Evolutionary conservation across 2,329 filamentous ascomycete genomes (phyloP).

Genomic region (Clarireedia monteithiana): DNA sequence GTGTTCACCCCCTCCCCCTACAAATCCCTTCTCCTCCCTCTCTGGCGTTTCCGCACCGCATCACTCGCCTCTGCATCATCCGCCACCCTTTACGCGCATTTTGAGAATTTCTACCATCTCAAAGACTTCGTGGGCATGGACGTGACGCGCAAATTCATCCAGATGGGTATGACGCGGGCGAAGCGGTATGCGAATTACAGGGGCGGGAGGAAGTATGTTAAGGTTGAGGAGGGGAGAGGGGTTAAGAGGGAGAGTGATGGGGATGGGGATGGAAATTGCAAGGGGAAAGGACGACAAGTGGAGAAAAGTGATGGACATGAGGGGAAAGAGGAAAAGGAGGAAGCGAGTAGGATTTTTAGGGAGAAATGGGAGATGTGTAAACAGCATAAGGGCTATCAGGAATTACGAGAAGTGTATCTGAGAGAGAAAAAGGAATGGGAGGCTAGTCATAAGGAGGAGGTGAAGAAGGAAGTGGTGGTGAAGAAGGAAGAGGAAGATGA

Average conservation of each 20-base stretch:
- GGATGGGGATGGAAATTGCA: slow-evolving; percentile 22
- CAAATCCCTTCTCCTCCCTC: slow-evolving; percentile 49
- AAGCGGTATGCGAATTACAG: slow-evolving; percentile 50
- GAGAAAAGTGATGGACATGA: slow-evolving; percentile 38
- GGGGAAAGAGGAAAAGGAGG: slow-evolving; percentile 41
- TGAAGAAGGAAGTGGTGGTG: background rate
- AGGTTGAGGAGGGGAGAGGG: slow-evolving; percentile 21
- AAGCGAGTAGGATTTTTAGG: slow-evolving; percentile 41
- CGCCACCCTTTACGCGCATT: slow-evolving; percentile 39
- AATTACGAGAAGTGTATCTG: background rate
- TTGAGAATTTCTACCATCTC: slow-evolving; percentile 41
- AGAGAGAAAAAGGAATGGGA: background rate
- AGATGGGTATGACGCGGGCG: slow-evolving; percentile 58
- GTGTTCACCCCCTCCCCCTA: slow-evolving; percentile 58
- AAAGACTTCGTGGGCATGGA: slow-evolving; percentile 57
- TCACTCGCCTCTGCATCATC: slow-evolving; percentile 44
- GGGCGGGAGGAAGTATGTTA: slow-evolving; percentile 45
- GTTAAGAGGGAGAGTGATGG: background rate
- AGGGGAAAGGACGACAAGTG: slow-evolving; percentile 18
- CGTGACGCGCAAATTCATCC: slow-evolving; percentile 55
- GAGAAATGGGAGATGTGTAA: slow-evolving; percentile 34
- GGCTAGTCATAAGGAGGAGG: background rate
- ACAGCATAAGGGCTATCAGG: background rate
- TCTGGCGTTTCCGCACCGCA: slow-evolving; percentile 51
- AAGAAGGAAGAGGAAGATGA: background rate